Conservation (phyloP, 2,329 filamentous ascomycete genomes). For the Tolypocladium tropicale region DNA sequence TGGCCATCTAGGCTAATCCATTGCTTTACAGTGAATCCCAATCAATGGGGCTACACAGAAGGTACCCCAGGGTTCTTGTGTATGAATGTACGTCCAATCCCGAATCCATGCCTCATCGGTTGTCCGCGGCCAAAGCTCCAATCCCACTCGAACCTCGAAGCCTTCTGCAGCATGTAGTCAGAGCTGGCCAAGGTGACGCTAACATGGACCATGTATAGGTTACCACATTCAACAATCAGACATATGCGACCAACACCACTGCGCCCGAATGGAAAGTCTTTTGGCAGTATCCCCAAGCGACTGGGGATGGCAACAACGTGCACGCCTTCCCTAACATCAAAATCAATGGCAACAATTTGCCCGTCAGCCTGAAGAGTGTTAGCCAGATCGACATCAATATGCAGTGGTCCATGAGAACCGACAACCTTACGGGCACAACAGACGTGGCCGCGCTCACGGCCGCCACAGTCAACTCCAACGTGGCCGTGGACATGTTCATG, state of each 20-base stretch:
- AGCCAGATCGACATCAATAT: slow-evolving; percentile 31
- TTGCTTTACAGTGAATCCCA: slow-evolving; percentile 36
- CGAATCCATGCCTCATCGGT: not conserved
- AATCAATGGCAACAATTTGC: slow-evolving; percentile 32
- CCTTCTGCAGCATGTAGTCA: not conserved
- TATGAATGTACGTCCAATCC: slow-evolving; percentile 36
- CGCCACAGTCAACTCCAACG: slow-evolving; percentile 39
- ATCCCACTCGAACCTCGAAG: not conserved
- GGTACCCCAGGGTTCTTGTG: slow-evolving; percentile 31
- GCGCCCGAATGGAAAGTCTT: slow-evolving; percentile 41
- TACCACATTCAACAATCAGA: slow-evolving; percentile 37
- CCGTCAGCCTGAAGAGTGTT: slow-evolving; percentile 27
- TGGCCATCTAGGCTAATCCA: slow-evolving; percentile 1
- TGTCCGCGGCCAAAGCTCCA: not conserved
- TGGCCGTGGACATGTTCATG: slow-evolving; percentile 49
- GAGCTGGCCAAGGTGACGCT: not conserved
- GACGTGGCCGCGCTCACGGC: slow-evolving; percentile 22
- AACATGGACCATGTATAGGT: slow-evolving; percentile 21
- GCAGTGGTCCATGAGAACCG: slow-evolving; percentile 38
- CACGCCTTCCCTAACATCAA: slow-evolving; percentile 46
- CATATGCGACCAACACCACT: slow-evolving; percentile 33
- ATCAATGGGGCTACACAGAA: slow-evolving; percentile 39
- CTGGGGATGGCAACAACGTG: slow-evolving; percentile 25
- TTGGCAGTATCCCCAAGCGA: slow-evolving; percentile 37
- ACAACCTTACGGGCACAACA: slow-evolving; percentile 22